phyloP scores from a whole-genome alignment of 192 early-diverging fungal species.

The Linnemannia hyalina region DNA sequence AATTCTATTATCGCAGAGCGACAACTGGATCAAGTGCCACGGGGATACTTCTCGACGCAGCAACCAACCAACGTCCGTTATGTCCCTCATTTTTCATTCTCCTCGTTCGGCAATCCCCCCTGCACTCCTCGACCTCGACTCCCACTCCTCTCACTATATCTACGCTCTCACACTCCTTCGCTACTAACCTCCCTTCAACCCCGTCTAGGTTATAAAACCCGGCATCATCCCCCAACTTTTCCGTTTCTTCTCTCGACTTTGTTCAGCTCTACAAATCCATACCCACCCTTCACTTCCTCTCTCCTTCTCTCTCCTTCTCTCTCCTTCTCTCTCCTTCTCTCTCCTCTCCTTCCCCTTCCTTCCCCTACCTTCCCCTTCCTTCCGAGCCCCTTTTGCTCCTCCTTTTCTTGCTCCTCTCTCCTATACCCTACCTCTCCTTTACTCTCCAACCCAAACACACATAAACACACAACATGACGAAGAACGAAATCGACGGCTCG shows the following conservation, averaged over 20 bases:
- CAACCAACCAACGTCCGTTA: background rate
- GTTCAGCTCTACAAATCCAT: conserved; percentile 37
- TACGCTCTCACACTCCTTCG: background rate
- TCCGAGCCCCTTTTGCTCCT: background rate
- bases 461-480: conserved; percentile 20
- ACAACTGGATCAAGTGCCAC: background rate
- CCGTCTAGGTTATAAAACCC: background rate
- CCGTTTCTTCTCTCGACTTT: conserved; percentile 28
- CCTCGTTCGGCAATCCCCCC: background rate
- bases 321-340: background rate
- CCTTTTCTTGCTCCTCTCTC: background rate
- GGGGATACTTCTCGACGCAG: background rate
- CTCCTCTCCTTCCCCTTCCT: background rate
- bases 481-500: background rate
- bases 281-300: background rate
- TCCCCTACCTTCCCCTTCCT: background rate
- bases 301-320: background rate
- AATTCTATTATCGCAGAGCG: background rate
- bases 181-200: background rate
- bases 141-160: too few species aligned
- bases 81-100: background rate
- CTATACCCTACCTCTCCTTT: background rate
- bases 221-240: background rate
- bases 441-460: background rate
- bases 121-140: too few species aligned